Base-by-base conservation (phyloP, 2,329 filamentous ascomycete species). In the Apiospora aurea region DNA sequence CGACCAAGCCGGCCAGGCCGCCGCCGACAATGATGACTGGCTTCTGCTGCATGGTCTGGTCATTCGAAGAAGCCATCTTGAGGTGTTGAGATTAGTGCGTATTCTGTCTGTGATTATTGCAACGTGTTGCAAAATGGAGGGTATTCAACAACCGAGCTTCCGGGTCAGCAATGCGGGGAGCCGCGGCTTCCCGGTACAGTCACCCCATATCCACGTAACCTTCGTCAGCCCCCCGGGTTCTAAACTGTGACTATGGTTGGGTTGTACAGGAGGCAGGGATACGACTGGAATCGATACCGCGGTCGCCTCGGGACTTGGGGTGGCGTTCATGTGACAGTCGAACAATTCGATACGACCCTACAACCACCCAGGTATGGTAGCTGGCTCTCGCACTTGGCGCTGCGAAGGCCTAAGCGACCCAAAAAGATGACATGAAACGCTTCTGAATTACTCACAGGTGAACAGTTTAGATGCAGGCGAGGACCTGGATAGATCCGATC, bases 1-100 rank as follows among this genome's bases (percentile, higher is more conserved):
- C 87, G 24, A 90, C 88, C 11, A 90, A 85, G n/a, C 88, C 89
- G 44, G 88, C 87, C 16, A 90, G 83, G 69, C 89, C 88, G 57
- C 82, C 86, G 76, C 88, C 89, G 69, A 90, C 82, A 70, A 90
- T 86, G 76, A 90, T 85, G 75, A 88, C 87, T 61, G 83, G 87
- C 69, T 80, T 61, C 41, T 61, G 44, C 46, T 51, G 26, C 46
- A 24, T 49, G 10, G 68, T 38, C 34, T 69, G 43, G 2, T 29
- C 43, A 11, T 68, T 26, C 41, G 41, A 68, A 10, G 41, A 68
- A 10, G 41, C 66, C 66, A 68, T 68, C 3, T 68, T 18, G 41
- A n/a, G 46, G 11, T 68, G 16, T 64, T 18, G 21, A 24, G 18
- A 14, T 8, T n/a, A 41, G 34, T n/a, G 4, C 11, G n/a, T 5